A percentile compares a stretch with the other conserved stretches of the same genome.
Evolutionary conservation across 2,329 filamentous ascomycete genomes (phyloP).

Genomic region (Trichoderma gracile): DNA sequence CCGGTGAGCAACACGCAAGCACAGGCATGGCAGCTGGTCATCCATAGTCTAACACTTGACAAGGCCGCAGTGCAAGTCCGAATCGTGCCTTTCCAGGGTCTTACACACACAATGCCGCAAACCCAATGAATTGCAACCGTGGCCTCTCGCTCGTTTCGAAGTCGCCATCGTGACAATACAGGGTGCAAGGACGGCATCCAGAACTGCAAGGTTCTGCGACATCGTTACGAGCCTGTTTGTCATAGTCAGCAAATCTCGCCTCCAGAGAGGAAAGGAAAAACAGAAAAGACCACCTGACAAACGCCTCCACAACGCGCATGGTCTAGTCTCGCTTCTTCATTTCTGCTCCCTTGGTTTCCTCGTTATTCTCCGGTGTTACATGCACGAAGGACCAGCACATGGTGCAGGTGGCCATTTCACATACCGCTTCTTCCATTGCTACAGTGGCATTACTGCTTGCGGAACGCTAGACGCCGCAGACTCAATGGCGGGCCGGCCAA

Average conservation of each 20-base stretch:
- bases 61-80: background rate
- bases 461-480: background rate
- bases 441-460: background rate
- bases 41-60: too few relatives aligned
- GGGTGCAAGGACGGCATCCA: conserved; percentile 9
- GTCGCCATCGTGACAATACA: conserved; percentile 23
- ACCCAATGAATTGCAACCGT: background rate
- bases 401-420: conserved; percentile 8
- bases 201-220: conserved; percentile 12
- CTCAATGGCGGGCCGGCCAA: background rate
- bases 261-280: background rate
- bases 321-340: conserved; percentile 12
- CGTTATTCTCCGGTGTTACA: conserved; percentile 6
- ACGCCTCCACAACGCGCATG: conserved; percentile 22
- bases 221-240: conserved; percentile 9
- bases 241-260: conserved; percentile 21
- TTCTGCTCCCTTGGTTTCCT: conserved; percentile 5
- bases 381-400: background rate
- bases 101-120: background rate
- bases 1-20: too few relatives aligned
- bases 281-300: conserved; percentile 24
- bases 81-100: background rate
- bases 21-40: too few relatives aligned
- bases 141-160: conserved; percentile 9
- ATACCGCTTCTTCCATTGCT: conserved; percentile 19